Conservation (phyloP, 768 basidiomycete species). For the Russula brevipes region DNA sequence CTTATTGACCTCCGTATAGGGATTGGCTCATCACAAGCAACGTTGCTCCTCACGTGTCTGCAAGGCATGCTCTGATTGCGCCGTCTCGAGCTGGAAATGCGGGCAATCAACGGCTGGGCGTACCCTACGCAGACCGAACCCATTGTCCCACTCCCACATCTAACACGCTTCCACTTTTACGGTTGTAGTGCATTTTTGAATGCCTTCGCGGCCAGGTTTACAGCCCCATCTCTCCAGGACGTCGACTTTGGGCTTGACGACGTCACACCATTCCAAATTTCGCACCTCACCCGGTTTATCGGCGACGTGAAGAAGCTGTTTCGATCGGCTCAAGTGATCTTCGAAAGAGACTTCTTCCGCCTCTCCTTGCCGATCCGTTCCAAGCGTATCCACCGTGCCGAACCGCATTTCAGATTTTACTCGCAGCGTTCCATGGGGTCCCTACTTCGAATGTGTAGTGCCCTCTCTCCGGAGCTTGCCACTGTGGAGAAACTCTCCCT, state of each 20-base stretch:
- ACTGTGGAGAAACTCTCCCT: no score
- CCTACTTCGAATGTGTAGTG: not conserved
- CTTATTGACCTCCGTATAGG: not conserved
- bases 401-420: not conserved
- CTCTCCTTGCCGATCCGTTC: not conserved
- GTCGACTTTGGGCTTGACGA: no score
- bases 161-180: not conserved
- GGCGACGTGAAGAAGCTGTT: not conserved
- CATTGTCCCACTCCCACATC: not conserved
- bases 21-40: not conserved
- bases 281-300: not conserved
- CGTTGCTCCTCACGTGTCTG: not conserved
- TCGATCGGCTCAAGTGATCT: no score
- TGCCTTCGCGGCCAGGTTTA: not conserved
- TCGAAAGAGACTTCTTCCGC: fast-evolving
- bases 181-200: not conserved
- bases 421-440: not conserved
- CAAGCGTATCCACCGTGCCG: no score
- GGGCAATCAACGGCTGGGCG: not conserved
- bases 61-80: not conserved
- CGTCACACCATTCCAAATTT: not conserved
- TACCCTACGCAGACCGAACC: no score
- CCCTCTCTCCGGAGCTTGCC: no score
- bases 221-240: slow-evolving; percentile 4
- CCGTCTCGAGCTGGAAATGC: not conserved